Base-by-base conservation (phyloP, 352 stramenopile species). In the Phytopythium mirpurense region DNA sequence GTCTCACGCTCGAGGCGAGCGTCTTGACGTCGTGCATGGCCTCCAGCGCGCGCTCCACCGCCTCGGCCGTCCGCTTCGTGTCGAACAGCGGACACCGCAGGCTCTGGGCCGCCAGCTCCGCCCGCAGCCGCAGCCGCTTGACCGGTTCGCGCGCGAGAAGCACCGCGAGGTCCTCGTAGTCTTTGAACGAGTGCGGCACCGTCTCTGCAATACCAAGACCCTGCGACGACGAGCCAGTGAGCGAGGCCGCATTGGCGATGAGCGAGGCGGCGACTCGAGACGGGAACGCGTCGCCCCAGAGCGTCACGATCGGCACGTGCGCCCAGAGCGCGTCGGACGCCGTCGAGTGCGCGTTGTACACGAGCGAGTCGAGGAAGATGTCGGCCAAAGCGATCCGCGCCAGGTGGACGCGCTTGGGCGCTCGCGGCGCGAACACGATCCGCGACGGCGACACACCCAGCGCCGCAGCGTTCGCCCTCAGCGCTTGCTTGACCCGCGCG, bases 321-420 rank as follows among this genome's bases (percentile, higher is more conserved):
- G 83, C 71, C 71, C 79, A 96, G 0, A 98, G 68, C 19, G 84
- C 83, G 54, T 98, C 95, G 18, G 81, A 74, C 16, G 92, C 95
- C 2, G 96, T 97, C 14, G 94, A 98, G 61, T 98, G 96, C n/a
- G 95, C 95, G 40, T 94, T 97, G 71, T 98, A 98, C 9, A 95
- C 66, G 41, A 97, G 83, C 15, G 93, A 97, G 60, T 98, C 96
- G n/a, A 98, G 62, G 49, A 98, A 98, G 5, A 98, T 21, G 62
- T 98, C 93, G 0, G 83, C 88, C 14, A 76, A 37, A 6, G 60
- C 61, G 12, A 98, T 60, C 11, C 96, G 78, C 14, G 67, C 65
- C 6, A 98, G 63, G 62, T 98, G 95, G 8, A 56, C 32, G 5
- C 56, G 51, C 48, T 96, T 93, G n/a, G 68, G 31, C 0, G 78